Base-by-base conservation (phyloP, 2,329 filamentous ascomycete species). In the Penicillium sp. region DNA sequence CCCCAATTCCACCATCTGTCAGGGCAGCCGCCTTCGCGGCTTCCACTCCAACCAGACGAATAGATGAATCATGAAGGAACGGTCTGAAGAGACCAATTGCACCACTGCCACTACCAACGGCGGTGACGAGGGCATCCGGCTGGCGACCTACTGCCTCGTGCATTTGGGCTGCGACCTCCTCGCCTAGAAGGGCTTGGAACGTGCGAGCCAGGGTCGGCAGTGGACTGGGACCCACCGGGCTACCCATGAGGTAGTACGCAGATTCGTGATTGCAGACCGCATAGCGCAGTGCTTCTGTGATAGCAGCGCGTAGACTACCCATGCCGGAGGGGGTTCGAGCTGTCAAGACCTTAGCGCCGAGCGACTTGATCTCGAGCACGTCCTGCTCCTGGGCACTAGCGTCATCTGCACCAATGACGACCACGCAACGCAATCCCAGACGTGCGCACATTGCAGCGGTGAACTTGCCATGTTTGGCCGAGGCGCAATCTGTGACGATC, bases 251-350 rank as follows among this genome's bases (percentile, higher is more conserved):
- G 45, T 67, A 67, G 54, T 67, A 67, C n/a, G 61, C 50, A 40
- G 63, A 61, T 52, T 67, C 60, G 40, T 67, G 46, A 56, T 67
- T 67, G 58, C 61, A 63, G 40, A 67, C 63, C 10, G 64, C 64
- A 67, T 67, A 67, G 19, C 65, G 62, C 60, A 67, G 55, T 35
- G 65, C 65, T 49, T 67, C 65, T 40, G 65, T 67, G 64, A 67
- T 67, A 52, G 65, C 65, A 40, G 65, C 62, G 9, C 65, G 65
- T 47, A 67, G 60, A 12, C 62, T 59, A 27, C 65, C 64, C 57
- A 67, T 62, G 33, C 65, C 63, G 15, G 64, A 67, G 4, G 65
- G 58, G 37, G 62, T 56, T 41, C 63, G 60, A 50, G 65, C 61
- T 29, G 63, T 67, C 43, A 67, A 21, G 21, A 67, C 50, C 58